Evolutionary conservation across 1,139 yeast genomes (phyloP), one percentile per base, ranked within the genome.

Genomic region (Groenewaldozyma auringiensis): DNA sequence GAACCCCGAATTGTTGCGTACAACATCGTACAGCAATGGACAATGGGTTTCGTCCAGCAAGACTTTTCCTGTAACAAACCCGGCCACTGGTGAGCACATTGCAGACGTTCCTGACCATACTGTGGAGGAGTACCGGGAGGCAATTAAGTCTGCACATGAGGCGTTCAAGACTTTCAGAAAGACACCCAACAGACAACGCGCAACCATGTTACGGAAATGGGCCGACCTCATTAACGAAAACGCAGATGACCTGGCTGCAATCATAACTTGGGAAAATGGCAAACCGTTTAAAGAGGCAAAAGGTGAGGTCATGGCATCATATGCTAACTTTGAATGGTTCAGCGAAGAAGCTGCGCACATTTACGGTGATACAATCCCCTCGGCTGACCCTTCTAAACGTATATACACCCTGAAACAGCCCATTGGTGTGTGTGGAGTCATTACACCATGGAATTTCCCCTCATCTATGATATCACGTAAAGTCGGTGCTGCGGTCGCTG

Each of bases 381-480:
- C 95, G 2, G 67, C 76, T 21, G 74, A 70, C 56, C 66, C 78
- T 29, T 58, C 67, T 32, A 78, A 74, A 60, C 73, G 88, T 56
- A 82, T 83, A 40, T 66, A 78, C 52, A 77, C 94, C 1, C 57
- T 78, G 45, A 79, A 81, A 60, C 88, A 83, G 62, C 95, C 95
- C 14, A 75, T 89, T 45, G 96, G 96, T 18, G 95, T 86, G 1
- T 86, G 92, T 57, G 96, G 95, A 25, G 78, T 89, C 50, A 72
- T 89, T 56, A 86, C 96, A 3, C 97, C 97, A 17, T 89, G 96
- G 96, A 89, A 89, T 65, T 89, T 89, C 69, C 97, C 97, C 16
- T 72, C 83, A 44, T 94, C 96, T 3, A 89, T 89, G 97, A 85
- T 89, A 51, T 79, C 96, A 1, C 75, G 97, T 56, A 89, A 89